These are phyloP conservation scores for Penicillium fimorum DNA, from an alignment of 495 filamentous ascomycete genomes.

Conservation along the genomic window DNA sequence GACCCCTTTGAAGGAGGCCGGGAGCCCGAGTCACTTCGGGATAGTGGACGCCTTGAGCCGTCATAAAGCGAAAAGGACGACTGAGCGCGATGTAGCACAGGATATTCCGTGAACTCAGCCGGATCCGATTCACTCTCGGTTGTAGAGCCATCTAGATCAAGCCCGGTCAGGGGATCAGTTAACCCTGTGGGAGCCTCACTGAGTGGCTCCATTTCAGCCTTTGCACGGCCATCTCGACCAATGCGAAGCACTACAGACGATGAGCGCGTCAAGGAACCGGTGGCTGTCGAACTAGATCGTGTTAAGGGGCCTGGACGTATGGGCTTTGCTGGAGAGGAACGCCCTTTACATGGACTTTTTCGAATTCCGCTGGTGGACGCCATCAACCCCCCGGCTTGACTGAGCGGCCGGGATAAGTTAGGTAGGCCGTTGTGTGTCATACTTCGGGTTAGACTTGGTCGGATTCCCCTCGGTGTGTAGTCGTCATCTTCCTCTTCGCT, in stretches of 20 bases:
- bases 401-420: slow-evolving; percentile 30
- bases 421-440: slow-evolving; percentile 45
- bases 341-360: slow-evolving; percentile 47
- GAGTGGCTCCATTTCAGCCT: slow-evolving; percentile 64
- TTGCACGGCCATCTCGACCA: slow-evolving; percentile 68
- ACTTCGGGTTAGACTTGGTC: slow-evolving; percentile 61
- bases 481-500: slow-evolving; percentile 43
- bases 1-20: slow-evolving; percentile 51
- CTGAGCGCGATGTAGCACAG: slow-evolving; percentile 62
- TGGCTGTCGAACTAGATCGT: slow-evolving; percentile 34
- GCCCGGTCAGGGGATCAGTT: slow-evolving; percentile 41
- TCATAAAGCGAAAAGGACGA: slow-evolving; percentile 61
- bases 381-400: slow-evolving; percentile 33
- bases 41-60: slow-evolving; percentile 45
- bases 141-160: slow-evolving; percentile 49
- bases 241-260: slow-evolving; percentile 65
- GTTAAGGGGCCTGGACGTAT: slow-evolving; percentile 31
- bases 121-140: slow-evolving; percentile 54
- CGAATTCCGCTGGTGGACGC: slow-evolving; percentile 41
- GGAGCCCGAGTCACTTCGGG: slow-evolving; percentile 56
- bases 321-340: slow-evolving; percentile 40
- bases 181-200: slow-evolving; percentile 42
- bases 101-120: slow-evolving; percentile 65
- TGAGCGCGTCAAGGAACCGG: slow-evolving; percentile 35
- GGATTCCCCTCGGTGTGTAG: slow-evolving; percentile 41